Evolutionary conservation across 176 grass and related monocot species (phyloP).

Genomic region (Microstegium vimineum): DNA sequence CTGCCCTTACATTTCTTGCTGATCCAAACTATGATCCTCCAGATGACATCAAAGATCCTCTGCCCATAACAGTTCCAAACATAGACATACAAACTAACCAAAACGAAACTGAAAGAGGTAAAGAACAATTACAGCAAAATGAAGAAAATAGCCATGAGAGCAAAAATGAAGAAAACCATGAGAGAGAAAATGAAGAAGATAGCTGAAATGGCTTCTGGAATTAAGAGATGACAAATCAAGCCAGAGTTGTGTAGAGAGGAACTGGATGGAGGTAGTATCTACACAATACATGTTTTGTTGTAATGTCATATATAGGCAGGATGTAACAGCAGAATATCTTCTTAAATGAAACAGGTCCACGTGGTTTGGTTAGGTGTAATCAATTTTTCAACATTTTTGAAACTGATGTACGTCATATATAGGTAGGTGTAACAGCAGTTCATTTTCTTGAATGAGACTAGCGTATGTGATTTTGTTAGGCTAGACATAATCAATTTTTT

Average conservation of each 20-base stretch:
- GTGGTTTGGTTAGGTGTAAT: constrained; percentile 23
- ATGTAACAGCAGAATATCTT: constrained; percentile 25
- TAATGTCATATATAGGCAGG: constrained; percentile 31
- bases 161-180: neutral
- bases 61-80: constrained; percentile 31
- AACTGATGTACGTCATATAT: constrained; percentile 3
- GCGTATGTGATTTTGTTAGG: neutral
- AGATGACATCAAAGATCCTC: constrained; percentile 44
- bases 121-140: neutral
- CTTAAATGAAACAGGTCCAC: neutral
- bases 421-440: constrained; percentile 28
- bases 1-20: constrained; percentile 58
- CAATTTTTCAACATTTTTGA: neutral
- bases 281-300: neutral
- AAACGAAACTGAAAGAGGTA: constrained; percentile 11
- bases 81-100: constrained; percentile 13
- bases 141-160: neutral
- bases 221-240: constrained; percentile 23
- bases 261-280: neutral
- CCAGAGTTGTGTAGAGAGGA: neutral
- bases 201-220: constrained; percentile 9
- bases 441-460: constrained; percentile 4
- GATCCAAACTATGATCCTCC: constrained; percentile 59
- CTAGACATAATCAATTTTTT: neutral
- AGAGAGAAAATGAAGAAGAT: neutral